A percentile compares a stretch with the other conserved stretches of the same genome.
Conservation (phyloP, 192 early-diverging fungal species). For the Umbelopsis isabellina region DNA sequence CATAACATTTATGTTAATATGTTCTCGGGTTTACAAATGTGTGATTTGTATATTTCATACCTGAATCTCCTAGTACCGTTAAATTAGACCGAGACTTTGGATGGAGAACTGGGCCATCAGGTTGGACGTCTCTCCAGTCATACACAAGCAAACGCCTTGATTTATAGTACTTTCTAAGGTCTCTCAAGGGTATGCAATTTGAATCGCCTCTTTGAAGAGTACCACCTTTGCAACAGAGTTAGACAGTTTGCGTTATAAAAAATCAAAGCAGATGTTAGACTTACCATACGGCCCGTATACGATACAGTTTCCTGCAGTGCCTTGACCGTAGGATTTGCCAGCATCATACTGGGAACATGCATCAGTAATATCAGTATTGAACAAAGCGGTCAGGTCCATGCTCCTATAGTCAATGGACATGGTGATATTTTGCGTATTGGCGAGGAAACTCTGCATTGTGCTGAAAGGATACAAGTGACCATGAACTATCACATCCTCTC, state of each 20-base stretch:
- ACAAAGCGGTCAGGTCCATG: conserved; percentile 18
- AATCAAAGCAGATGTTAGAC: background rate
- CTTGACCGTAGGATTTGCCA: background rate
- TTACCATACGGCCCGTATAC: conserved; percentile 23
- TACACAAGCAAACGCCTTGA: background rate
- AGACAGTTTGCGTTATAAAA: background rate
- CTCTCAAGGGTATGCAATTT: conserved; percentile 5
- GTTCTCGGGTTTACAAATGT: too few species aligned
- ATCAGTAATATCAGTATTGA: background rate
- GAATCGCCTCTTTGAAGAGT: conserved; percentile 12
- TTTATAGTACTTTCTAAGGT: background rate
- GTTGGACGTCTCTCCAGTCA: conserved; percentile 10
- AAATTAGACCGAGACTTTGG: background rate
- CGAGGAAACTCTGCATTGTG: conserved; percentile 2
- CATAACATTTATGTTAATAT: too few species aligned
- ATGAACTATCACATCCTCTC: conserved; percentile 19
- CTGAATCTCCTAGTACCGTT: background rate
- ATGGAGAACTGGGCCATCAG: background rate
- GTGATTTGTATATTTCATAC: background rate
- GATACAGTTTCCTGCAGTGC: conserved; percentile 14
- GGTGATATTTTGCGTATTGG: background rate
- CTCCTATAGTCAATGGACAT: conserved; percentile 21
- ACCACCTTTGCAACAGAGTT: conserved; percentile 8
- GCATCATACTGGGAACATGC: conserved; percentile 11
- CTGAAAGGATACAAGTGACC: conserved; percentile 14